Evolutionary conservation across 768 basidiomycete genomes (phyloP).

Genomic region (Auricularia cornea): DNA sequence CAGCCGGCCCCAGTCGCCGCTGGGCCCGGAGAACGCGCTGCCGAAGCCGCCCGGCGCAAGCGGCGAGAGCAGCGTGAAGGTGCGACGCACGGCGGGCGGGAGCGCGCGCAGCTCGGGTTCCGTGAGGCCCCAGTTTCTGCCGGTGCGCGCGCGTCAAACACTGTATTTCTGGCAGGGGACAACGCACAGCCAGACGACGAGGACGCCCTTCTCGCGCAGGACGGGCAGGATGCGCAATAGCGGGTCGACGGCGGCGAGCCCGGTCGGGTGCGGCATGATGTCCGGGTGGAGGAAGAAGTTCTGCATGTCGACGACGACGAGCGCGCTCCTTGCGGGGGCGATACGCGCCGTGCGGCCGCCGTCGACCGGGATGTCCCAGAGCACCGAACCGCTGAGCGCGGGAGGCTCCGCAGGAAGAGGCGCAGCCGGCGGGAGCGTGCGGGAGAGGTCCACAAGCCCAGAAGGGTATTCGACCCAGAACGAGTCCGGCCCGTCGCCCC

Average conservation of each 20-base stretch:
- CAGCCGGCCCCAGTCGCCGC: constrained; percentile 42
- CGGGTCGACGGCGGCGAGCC: constrained; percentile 50
- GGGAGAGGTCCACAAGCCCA: constrained; percentile 54
- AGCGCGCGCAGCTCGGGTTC: constrained; percentile 52
- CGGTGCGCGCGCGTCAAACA: too few species aligned
- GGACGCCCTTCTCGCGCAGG: constrained; percentile 41
- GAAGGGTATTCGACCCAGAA: constrained; percentile 68
- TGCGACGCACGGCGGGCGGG: constrained; percentile 50
- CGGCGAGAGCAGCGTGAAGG: constrained; percentile 30
- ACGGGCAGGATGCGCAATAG: constrained; percentile 40
- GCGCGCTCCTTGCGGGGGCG: constrained; percentile 40
- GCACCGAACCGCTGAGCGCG: constrained; percentile 26
- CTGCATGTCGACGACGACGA: constrained; percentile 68
- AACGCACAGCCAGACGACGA: constrained; percentile 58
- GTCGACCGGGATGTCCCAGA: constrained; percentile 48
- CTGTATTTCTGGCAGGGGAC: too few species aligned
- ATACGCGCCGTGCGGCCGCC: constrained; percentile 44
- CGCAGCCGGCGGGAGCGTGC: constrained; percentile 25
- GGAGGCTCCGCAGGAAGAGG: constrained; percentile 19
- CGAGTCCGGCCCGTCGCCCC: constrained; percentile 18
- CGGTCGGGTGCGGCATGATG: constrained; percentile 44
- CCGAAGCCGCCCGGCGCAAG: constrained; percentile 38
- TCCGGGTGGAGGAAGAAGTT: constrained; percentile 65
- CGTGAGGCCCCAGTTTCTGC: constrained; percentile 69
- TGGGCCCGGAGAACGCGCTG: constrained; percentile 33